A percentile compares a stretch with the other conserved stretches of the same genome.
These are phyloP conservation scores for Rhododendron mucronatum DNA, from an alignment of 148 eudicot species.

Conservation along the genomic window DNA sequence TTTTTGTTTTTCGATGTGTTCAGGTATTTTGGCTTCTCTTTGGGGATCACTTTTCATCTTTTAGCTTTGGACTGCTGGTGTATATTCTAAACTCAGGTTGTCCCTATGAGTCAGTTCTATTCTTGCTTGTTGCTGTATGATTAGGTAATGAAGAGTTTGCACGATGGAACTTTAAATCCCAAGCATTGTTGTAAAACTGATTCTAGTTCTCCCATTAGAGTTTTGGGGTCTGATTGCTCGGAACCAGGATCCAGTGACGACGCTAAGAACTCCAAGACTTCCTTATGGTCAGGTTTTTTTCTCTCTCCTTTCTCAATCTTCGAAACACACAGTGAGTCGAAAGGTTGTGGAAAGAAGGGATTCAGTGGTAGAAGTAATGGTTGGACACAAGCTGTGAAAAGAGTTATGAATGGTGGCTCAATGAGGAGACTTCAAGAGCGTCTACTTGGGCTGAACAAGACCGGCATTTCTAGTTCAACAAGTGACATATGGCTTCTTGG, in stretches of 20 bases:
- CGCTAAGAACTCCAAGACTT: slow-evolving; percentile 31
- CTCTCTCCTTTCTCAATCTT: slow-evolving; percentile 56
- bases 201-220: slow-evolving; percentile 36
- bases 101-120: slow-evolving; percentile 8
- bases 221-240: slow-evolving; percentile 31
- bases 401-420: slow-evolving; percentile 68
- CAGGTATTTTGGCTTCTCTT: slow-evolving; percentile 8
- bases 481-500: slow-evolving; percentile 95
- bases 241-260: slow-evolving; percentile 40
- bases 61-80: slow-evolving; percentile 14
- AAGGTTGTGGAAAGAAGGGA: slow-evolving; percentile 36
- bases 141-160: slow-evolving; percentile 70
- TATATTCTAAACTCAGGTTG: slow-evolving; percentile 3
- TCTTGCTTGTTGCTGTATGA: slow-evolving; percentile 16
- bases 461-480: slow-evolving; percentile 39
- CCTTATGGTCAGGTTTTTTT: slow-evolving; percentile 45
- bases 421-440: slow-evolving; percentile 81
- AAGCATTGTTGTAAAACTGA: slow-evolving; percentile 31
- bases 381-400: slow-evolving; percentile 70
- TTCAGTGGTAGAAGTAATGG: slow-evolving; percentile 38
- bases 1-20: slow-evolving; percentile 5
- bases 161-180: slow-evolving; percentile 33
- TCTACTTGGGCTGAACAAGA: slow-evolving; percentile 52
- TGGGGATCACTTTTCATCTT: not conserved
- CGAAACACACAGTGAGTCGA: slow-evolving; percentile 34